Base-by-base conservation (phyloP, 805 yeast species). In the Saccharomycopsis amapae region DNA sequence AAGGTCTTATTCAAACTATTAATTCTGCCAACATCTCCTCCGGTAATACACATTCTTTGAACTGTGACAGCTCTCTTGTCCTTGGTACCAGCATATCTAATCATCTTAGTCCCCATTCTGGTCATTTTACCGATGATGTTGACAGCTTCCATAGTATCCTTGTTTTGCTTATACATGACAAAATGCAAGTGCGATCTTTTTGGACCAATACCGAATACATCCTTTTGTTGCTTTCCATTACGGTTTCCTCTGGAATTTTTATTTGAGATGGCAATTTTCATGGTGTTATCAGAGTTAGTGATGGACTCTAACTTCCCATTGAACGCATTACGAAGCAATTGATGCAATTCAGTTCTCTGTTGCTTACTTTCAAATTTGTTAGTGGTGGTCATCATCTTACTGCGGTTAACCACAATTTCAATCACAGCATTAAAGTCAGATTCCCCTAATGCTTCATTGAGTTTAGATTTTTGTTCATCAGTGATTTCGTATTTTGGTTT, bases 131-230 rank as follows among this genome's bases (percentile, higher is more conserved):
- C 69, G 40, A 93, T 66, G 23, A 83, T 64, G 17, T 79, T 73
- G 1, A 93, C 93, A 12, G 86, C 93, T 65, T 93, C 97, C 96
- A 93, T 86, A 1, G 99, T 89, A 55, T 93, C 99, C 60, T 89
- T 85, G 65, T 93, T 93, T 60, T 93, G 97, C 62, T 93, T 93
- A 68, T 85, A 88, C 23, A 93, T 67, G 10, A 84, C 78, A 58
- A 89, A 82, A 57, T 84, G 89, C 38, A 89, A 65, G 62, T 66
- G 85, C 37, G 76, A 73, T 54, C 80, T 79, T 46, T 72, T 68
- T 24, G 81, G 78, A 2, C 96, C 97, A 46, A 84, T 69, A 0
- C 87, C 85, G 64, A 80, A 82, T 53, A 78, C 76, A 38, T 80
- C 72, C 49, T 76, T 57, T 62, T 7, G 58, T 62, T 48, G 58